phyloP scores from a whole-genome alignment of 2,329 filamentous ascomycete species.

The Penicillium sp. region DNA sequence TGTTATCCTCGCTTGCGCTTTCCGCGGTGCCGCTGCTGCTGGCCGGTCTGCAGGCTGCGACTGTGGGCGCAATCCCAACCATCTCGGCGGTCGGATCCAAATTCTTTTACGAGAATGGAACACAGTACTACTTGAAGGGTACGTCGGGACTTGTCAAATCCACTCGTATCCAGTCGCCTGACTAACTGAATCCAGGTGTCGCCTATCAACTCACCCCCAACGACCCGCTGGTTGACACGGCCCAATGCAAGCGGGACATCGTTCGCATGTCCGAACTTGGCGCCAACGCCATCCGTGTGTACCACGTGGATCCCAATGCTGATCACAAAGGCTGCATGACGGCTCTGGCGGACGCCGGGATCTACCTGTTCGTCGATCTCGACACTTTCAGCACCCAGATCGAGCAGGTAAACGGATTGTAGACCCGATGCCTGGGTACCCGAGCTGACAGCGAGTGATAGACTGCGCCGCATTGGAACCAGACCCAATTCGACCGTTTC shows the following conservation, averaged over 20 bases:
- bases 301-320: constrained; percentile 72
- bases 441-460: constrained; percentile 30
- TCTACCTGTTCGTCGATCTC: constrained; percentile 81
- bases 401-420: constrained; percentile 36
- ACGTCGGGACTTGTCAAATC: constrained; percentile 13
- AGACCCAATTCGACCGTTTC: constrained; percentile 67
- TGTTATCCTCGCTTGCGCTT: constrained; percentile 22
- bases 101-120: constrained; percentile 77
- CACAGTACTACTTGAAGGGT: constrained; percentile 85
- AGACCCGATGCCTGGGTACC: background rate
- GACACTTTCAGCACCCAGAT: constrained; percentile 53
- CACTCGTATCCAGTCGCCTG: background rate
- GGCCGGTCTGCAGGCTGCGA: constrained; percentile 27
- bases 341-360: constrained; percentile 73
- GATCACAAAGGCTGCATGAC: constrained; percentile 80
- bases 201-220: constrained; percentile 66
- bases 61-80: constrained; percentile 49
- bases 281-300: constrained; percentile 81
- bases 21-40: constrained; percentile 24
- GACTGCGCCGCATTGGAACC: constrained; percentile 67
- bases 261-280: constrained; percentile 75
- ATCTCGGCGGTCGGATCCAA: constrained; percentile 70
- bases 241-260: constrained; percentile 75
- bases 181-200: constrained; percentile 55
- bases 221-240: constrained; percentile 73